A percentile compares a stretch with the other conserved stretches of the same genome.
Evolutionary conservation across 208 protist genomes (phyloP).

Genomic region (Trypanosoma rangeli): DNA sequence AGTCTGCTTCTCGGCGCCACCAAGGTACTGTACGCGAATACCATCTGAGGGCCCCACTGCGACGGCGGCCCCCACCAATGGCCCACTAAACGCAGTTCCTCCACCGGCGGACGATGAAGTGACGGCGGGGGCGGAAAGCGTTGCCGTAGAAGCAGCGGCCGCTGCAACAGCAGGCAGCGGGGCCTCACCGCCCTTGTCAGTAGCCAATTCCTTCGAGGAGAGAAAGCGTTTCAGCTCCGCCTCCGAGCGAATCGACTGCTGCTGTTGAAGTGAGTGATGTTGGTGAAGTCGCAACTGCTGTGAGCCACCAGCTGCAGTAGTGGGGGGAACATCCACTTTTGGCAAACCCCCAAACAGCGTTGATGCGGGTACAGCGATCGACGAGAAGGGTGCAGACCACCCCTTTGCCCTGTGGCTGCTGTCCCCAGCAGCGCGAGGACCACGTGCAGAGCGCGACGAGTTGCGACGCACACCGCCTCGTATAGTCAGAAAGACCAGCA

Average conservation of each 20-base stretch:
- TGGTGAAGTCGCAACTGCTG: conserved; percentile 4
- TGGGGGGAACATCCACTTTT: not conserved
- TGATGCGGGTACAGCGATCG: conserved; percentile 17
- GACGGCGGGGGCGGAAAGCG: conserved; percentile 4
- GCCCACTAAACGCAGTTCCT: conserved; percentile 8
- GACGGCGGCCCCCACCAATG: conserved; percentile 7
- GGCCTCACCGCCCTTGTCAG: conserved; percentile 2
- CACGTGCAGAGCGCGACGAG: not conserved
- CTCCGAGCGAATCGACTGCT: conserved; percentile 41
- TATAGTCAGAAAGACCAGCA: conserved; percentile 17
- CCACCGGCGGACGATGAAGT: not conserved
- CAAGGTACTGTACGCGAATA: conserved; percentile 33
- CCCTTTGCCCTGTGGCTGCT: not conserved
- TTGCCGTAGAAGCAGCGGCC: not conserved
- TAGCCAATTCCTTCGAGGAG: conserved; percentile 15
- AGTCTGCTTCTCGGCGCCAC: conserved; percentile 9
- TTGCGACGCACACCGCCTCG: not conserved
- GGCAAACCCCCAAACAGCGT: conserved; percentile 3
- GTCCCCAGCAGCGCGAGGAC: not conserved
- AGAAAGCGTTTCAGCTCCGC: conserved; percentile 48
- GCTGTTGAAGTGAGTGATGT: conserved; percentile 13
- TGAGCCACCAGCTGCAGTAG: not conserved
- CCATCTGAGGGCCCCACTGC: conserved; percentile 11
- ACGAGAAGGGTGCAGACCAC: conserved; percentile 6
- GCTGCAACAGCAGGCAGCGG: not conserved